phyloP scores from a whole-genome alignment of 176 grass and related monocot species.

The Cenchrus fungigraminus region DNA sequence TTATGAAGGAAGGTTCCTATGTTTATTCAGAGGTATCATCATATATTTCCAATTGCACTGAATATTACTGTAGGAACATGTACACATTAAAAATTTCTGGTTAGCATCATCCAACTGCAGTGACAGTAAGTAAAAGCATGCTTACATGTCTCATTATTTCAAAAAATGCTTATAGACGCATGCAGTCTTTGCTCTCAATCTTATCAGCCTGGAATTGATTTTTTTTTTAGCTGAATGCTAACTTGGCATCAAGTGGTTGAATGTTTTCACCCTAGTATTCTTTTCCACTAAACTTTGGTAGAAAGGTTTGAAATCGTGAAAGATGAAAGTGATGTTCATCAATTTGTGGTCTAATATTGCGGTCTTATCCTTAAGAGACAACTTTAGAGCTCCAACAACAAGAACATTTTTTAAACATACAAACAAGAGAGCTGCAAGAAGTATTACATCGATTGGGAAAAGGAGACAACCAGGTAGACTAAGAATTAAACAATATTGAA shows the following conservation, averaged over 20 bases:
- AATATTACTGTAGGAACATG: neutral
- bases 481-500: neutral
- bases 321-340: neutral
- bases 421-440: neutral
- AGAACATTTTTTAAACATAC: neutral
- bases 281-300: slow-evolving; percentile 4
- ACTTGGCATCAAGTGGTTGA: neutral
- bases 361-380: slow-evolving; percentile 15
- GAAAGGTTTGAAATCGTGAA: neutral
- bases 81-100: neutral
- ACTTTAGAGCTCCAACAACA: neutral
- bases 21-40: neutral
- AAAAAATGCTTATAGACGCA: neutral
- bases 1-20: neutral
- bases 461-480: neutral
- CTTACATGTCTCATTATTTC: neutral
- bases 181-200: neutral
- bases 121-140: neutral
- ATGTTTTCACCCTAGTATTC: neutral
- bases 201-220: neutral
- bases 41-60: neutral
- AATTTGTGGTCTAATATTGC: neutral
- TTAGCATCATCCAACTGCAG: neutral
- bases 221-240: neutral
- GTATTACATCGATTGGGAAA: neutral